These are phyloP conservation scores for Yueomyces sp. DNA, from an alignment of 805 yeast species.

Conservation along the genomic window DNA sequence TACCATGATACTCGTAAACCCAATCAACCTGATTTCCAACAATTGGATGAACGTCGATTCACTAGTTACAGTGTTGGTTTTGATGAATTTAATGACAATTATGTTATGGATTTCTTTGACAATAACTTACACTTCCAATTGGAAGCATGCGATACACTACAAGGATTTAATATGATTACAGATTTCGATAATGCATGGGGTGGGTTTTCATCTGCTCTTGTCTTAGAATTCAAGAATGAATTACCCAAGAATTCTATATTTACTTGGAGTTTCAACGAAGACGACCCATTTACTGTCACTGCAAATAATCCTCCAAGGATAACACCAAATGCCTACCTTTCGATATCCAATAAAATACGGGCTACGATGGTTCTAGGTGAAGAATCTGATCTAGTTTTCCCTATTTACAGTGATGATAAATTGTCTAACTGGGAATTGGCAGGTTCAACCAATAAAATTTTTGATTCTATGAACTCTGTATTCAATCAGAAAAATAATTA, in stretches of 20 bases:
- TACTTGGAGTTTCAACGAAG: constrained; percentile 33
- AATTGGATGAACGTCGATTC: constrained; percentile 24
- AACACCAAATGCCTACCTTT: constrained; percentile 1
- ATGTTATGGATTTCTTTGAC: constrained; percentile 41
- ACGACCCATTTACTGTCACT: constrained; percentile 10
- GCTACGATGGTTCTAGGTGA: constrained; percentile 33
- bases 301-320: constrained; percentile 2
- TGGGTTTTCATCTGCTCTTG: constrained; percentile 44
- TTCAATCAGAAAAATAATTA: constrained; percentile 6
- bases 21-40: constrained; percentile 18
- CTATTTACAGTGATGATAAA: constrained; percentile 27
- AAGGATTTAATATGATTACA: constrained; percentile 55
- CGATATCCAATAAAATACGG: constrained; percentile 29
- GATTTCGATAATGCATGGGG: constrained; percentile 81
- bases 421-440: constrained; percentile 19
- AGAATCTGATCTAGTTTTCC: constrained; percentile 42
- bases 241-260: constrained; percentile 35
- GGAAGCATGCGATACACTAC: constrained; percentile 64
- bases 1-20: constrained; percentile 24
- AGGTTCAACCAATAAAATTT: constrained; percentile 10
- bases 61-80: constrained; percentile 41
- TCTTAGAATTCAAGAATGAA: constrained; percentile 56
- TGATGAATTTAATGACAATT: constrained; percentile 36
- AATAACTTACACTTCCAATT: constrained; percentile 43
- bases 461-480: constrained; percentile 15